Evolutionary conservation across 106 monocot genomes (phyloP).

Genomic region (Dendrobium chrysotoxum): DNA sequence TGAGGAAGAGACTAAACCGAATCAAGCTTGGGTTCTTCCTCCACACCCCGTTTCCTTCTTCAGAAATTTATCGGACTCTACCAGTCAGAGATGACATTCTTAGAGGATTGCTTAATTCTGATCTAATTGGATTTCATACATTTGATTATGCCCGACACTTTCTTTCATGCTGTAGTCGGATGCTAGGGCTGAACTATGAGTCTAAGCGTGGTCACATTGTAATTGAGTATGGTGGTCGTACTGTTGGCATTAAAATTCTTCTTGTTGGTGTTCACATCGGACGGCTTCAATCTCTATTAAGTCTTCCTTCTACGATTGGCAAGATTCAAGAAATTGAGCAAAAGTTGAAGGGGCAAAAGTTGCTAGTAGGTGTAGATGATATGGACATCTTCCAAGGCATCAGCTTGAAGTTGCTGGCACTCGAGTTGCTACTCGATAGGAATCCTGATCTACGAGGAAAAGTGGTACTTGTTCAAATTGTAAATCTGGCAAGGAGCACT

Average conservation of each 20-base stretch:
- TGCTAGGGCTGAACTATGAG: conserved; percentile 75
- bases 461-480: conserved; percentile 56
- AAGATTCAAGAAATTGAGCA: conserved; percentile 43
- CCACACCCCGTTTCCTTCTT: conserved; percentile 76
- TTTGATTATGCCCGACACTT: conserved; percentile 91
- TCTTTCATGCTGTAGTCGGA: conserved; percentile 65
- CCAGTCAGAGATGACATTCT: conserved; percentile 71
- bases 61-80: conserved; percentile 73
- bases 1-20: conserved; percentile 44
- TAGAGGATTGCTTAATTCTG: conserved; percentile 64
- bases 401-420: conserved; percentile 37
- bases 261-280: conserved; percentile 47
- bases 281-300: conserved; percentile 33
- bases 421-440: conserved; percentile 34
- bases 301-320: conserved; percentile 16
- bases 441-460: conserved; percentile 29
- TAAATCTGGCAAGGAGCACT: conserved; percentile 39
- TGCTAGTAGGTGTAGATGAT: conserved; percentile 49
- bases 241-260: conserved; percentile 45
- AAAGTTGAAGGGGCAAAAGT: conserved; percentile 26
- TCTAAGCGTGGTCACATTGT: conserved; percentile 76
- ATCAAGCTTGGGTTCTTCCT: conserved; percentile 81
- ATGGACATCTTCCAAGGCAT: conserved; percentile 68
- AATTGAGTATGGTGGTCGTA: conserved; percentile 51
- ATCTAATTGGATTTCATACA: conserved; percentile 86